Evolutionary conservation across 192 early-diverging fungal species (phyloP).

Genomic region (Powellomyces hirtus): DNA sequence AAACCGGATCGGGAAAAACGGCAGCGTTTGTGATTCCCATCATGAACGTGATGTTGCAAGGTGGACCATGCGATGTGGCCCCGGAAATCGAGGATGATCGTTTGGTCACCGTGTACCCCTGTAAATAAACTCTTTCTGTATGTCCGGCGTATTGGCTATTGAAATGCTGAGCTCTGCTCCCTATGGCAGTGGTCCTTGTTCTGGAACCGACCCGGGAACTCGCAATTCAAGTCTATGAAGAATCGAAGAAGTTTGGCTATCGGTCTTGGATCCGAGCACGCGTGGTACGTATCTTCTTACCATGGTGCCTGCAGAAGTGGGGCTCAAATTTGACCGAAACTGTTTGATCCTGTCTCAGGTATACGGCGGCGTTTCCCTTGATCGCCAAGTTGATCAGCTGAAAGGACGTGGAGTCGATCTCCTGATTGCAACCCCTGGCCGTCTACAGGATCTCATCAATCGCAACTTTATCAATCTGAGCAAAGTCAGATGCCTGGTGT

Average conservation of each 20-base stretch:
- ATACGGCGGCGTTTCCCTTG: slow-evolving; percentile 89
- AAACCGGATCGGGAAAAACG: slow-evolving; percentile 91
- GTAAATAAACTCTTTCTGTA: neutral
- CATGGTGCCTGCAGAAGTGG: slow-evolving; percentile 73
- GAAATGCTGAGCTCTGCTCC: slow-evolving; percentile 19
- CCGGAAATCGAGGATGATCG: slow-evolving; percentile 2
- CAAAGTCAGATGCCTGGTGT: slow-evolving; percentile 65
- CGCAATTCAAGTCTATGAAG: slow-evolving; percentile 92
- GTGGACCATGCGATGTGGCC: slow-evolving; percentile 3
- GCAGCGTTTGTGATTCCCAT: slow-evolving; percentile 72
- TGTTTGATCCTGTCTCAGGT: too few species aligned
- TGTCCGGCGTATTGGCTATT: neutral
- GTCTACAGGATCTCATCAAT: slow-evolving; percentile 85
- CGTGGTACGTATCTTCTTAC: slow-evolving; percentile 73
- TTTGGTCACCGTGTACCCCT: slow-evolving; percentile 2
- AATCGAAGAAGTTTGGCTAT: slow-evolving; percentile 71
- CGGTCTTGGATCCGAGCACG: slow-evolving; percentile 66
- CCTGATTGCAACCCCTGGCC: slow-evolving; percentile 89
- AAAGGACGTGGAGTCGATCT: slow-evolving; percentile 83
- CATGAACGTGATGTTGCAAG: slow-evolving; percentile 15
- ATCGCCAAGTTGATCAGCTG: slow-evolving; percentile 87
- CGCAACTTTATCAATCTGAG: slow-evolving; percentile 66
- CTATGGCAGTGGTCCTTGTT: slow-evolving; percentile 63
- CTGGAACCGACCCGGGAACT: slow-evolving; percentile 98
- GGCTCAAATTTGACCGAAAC: slow-evolving; percentile 64